Evolutionary conservation across 2,329 filamentous ascomycete genomes (phyloP).

Genomic region (Talaromyces sp.): DNA sequence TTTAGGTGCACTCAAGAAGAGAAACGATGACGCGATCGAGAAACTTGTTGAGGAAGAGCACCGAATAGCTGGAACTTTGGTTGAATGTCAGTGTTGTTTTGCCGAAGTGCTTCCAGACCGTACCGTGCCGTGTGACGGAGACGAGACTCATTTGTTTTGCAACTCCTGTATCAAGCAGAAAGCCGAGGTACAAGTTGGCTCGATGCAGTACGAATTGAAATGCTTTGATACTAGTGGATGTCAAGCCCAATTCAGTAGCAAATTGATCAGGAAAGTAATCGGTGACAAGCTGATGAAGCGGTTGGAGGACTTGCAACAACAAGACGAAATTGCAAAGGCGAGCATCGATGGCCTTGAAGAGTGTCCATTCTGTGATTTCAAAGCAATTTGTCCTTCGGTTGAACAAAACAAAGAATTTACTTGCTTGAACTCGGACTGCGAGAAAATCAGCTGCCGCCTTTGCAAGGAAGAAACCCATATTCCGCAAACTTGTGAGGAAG

Average conservation of each 20-base stretch:
- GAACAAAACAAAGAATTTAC: conserved; percentile 69
- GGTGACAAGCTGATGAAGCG: conserved; percentile 57
- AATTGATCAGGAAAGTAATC: conserved; percentile 57
- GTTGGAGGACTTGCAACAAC: conserved; percentile 68
- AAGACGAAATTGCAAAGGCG: conserved; percentile 65
- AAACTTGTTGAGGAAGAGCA: conserved; percentile 36
- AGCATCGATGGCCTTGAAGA: conserved; percentile 68
- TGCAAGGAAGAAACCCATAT: conserved; percentile 69
- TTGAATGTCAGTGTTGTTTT: conserved; percentile 73
- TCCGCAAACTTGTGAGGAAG: conserved; percentile 68
- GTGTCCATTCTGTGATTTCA: conserved; percentile 81
- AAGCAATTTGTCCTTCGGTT: conserved; percentile 66
- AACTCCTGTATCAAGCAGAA: conserved; percentile 60
- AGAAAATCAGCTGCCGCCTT: conserved; percentile 61
- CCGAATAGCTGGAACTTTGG: conserved; percentile 50
- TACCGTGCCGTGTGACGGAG: conserved; percentile 64
- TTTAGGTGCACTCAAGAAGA: conserved; percentile 20
- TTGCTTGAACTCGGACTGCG: conserved; percentile 66
- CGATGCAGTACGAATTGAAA: conserved; percentile 62
- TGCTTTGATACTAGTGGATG: conserved; percentile 73
- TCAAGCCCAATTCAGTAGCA: conserved; percentile 55
- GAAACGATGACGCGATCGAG: conserved; percentile 29
- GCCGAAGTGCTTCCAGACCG: conserved; percentile 63
- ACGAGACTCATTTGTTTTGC: conserved; percentile 65
- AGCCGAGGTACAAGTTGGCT: conserved; percentile 66